Conservation (phyloP, 2,329 filamentous ascomycete species). For the Penicillium sp. region DNA sequence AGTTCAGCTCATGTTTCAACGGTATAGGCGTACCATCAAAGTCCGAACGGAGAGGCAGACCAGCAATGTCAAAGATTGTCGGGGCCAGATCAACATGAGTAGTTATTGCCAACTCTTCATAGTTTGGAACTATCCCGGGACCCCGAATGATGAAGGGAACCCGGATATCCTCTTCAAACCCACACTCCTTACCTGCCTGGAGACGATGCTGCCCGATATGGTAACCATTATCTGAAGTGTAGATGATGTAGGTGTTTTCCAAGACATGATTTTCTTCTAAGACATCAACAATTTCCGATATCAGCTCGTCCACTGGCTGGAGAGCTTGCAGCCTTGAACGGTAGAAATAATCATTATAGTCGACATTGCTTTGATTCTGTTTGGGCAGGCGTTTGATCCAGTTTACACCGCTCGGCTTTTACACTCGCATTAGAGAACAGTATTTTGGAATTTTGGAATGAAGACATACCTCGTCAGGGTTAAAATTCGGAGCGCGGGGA, state of each 20-base stretch:
- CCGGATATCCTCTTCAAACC: conserved; percentile 61
- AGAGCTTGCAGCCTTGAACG: conserved; percentile 51
- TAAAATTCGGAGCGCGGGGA: conserved; percentile 67
- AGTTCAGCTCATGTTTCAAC: conserved; percentile 28
- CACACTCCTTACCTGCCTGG: conserved; percentile 59
- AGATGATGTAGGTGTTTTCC: conserved; percentile 60
- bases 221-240: conserved; percentile 63
- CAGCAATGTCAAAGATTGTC: conserved; percentile 55
- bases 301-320: conserved; percentile 57
- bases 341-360: conserved; percentile 56
- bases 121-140: conserved; percentile 53
- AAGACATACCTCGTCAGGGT: conserved; percentile 49
- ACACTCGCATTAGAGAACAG: neutral
- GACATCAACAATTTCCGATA: conserved; percentile 46
- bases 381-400: conserved; percentile 49
- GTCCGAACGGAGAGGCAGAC: conserved; percentile 45
- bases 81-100: conserved; percentile 67
- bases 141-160: conserved; percentile 62
- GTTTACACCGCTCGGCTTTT: conserved; percentile 43
- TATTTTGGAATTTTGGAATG: neutral
- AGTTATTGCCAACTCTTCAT: conserved; percentile 51
- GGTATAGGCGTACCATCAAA: conserved; percentile 62
- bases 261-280: conserved; percentile 45
- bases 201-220: conserved; percentile 63
- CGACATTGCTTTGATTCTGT: conserved; percentile 49